Percentiles rank a stretch among this genome's conserved stretches.
These are phyloP conservation scores for Golubevia pallescens DNA, from an alignment of 1,284 basidiomycete species.

Conservation along the genomic window DNA sequence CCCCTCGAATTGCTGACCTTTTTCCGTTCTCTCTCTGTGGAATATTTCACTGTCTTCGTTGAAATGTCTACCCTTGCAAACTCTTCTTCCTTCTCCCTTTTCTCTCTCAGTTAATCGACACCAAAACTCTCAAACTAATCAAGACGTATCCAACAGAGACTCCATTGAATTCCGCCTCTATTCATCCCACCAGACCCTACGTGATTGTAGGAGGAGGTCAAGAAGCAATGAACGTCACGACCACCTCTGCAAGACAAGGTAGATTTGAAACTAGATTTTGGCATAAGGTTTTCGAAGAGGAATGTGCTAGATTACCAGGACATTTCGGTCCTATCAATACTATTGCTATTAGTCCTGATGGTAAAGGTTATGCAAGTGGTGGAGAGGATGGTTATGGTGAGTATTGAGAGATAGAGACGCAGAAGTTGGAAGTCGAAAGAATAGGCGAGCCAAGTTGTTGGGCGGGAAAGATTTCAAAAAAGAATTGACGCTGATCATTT, in stretches of 20 bases:
- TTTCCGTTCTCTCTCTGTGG: too few species aligned
- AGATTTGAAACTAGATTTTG: constrained; percentile 99
- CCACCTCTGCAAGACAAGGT: constrained; percentile 87
- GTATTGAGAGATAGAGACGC: too few species aligned
- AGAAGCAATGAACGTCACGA: constrained; percentile 97
- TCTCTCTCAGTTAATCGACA: constrained; percentile 78
- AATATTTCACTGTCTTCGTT: too few species aligned
- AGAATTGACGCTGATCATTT: too few species aligned
- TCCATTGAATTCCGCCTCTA: constrained; percentile 90
- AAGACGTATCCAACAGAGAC: constrained; percentile 94
- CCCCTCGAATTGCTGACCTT: too few species aligned
- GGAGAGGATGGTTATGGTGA: constrained; percentile 96
- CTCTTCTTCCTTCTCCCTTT: neutral
- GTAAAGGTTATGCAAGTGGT: constrained; percentile 88
- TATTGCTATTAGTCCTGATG: constrained; percentile 88
- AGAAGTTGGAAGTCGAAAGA: too few species aligned
- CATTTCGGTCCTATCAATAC: constrained; percentile 97
- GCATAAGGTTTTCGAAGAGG: constrained; percentile 98
- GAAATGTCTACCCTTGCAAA: too few species aligned
- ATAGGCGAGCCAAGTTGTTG: too few species aligned
- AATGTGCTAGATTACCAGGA: constrained; percentile 81
- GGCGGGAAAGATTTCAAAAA: too few species aligned
- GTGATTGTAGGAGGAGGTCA: constrained; percentile 81
- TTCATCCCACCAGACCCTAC: constrained; percentile 84
- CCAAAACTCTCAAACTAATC: constrained; percentile 83